Conservation (phyloP, 75 land plant genomes). For the Gnetum montanum region DNA sequence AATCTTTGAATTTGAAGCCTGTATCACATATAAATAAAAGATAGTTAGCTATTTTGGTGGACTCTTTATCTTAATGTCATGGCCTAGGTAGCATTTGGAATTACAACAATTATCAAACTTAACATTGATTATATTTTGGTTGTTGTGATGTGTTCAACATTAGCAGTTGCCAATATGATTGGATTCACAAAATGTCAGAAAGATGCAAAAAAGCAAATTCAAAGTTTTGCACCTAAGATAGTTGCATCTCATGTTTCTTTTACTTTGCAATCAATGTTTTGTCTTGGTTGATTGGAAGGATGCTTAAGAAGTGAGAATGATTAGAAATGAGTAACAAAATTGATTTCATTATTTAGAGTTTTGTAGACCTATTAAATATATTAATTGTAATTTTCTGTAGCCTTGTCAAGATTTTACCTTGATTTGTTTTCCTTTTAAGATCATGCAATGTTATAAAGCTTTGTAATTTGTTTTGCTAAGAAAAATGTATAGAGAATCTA, state of each 20-base stretch:
- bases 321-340: too few species aligned
- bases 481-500: too few species aligned
- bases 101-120: constrained; percentile 86
- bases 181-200: constrained; percentile 97
- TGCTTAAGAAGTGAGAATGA: too few species aligned
- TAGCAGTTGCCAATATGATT: constrained; percentile 84
- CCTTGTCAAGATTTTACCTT: too few species aligned
- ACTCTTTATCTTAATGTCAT: constrained; percentile 86
- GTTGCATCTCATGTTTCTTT: constrained; percentile 54
- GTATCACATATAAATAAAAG: constrained; percentile 92
- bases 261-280: constrained; percentile 69
- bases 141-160: constrained; percentile 77
- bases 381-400: too few species aligned
- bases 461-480: too few species aligned
- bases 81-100: constrained; percentile 82
- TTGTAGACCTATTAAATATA: too few species aligned
- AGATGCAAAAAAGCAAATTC: constrained; percentile 94
- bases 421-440: too few species aligned
- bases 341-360: too few species aligned
- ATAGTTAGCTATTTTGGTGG: constrained; percentile 99
- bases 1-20: constrained; percentile 28
- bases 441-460: too few species aligned
- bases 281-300: constrained; percentile 50
- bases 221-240: constrained; percentile 71
- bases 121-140: constrained; percentile 94